Percentiles rank a stretch among this genome's conserved stretches.
These are phyloP conservation scores for Populus tremula DNA, from an alignment of 345 rosid genomes.

Conservation along the genomic window DNA sequence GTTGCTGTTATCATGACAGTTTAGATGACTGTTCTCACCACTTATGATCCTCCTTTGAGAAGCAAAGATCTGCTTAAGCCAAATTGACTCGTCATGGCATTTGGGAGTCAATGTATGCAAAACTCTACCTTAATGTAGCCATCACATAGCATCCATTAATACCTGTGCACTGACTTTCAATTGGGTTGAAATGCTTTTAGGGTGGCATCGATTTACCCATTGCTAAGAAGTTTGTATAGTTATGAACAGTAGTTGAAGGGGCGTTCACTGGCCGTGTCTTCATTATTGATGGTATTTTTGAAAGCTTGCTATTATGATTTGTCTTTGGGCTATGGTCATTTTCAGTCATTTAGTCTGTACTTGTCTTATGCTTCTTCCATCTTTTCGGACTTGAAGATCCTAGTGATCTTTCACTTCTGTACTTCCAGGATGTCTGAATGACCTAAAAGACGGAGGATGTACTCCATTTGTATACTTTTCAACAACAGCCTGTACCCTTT, in stretches of 20 bases:
- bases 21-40: constrained; percentile 17
- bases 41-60: constrained; percentile 25
- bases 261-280: constrained; percentile 14
- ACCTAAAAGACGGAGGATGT: constrained; percentile 15
- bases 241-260: constrained; percentile 37
- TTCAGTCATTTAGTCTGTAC: constrained; percentile 13
- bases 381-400: constrained; percentile 5
- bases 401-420: constrained; percentile 7
- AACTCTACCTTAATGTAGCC: constrained; percentile 34
- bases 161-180: constrained; percentile 41
- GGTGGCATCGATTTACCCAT: constrained; percentile 22
- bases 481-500: constrained; percentile 9
- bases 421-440: constrained; percentile 10
- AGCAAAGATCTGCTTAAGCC: constrained; percentile 26
- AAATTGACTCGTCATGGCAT: constrained; percentile 34
- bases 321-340: constrained; percentile 7
- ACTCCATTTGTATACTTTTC: constrained; percentile 15
- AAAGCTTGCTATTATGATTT: constrained; percentile 10
- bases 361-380: constrained; percentile 1
- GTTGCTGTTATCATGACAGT: constrained; percentile 19
- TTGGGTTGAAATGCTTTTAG: constrained; percentile 35
- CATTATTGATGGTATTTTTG: constrained; percentile 6
- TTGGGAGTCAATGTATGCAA: constrained; percentile 42
- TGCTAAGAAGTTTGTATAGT: constrained; percentile 31
- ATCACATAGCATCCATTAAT: constrained; percentile 37